phyloP scores from a whole-genome alignment of 257 asterid genomes.

The Solanum paucissectum region DNA sequence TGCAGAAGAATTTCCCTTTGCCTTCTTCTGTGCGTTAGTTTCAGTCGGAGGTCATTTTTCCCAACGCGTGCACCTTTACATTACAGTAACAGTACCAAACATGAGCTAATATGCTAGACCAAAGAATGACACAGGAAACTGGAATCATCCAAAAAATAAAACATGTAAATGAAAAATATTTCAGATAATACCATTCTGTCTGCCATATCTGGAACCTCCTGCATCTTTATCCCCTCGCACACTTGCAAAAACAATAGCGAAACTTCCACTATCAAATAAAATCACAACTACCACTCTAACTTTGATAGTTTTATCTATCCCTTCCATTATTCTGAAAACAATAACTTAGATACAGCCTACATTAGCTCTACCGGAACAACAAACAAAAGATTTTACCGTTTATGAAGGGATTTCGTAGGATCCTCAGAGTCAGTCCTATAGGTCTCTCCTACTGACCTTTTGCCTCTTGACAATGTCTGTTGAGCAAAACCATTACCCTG shows the following conservation, averaged over 20 bases:
- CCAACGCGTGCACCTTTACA: constrained; percentile 22
- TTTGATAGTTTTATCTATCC: not conserved
- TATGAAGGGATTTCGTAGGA: constrained; percentile 1
- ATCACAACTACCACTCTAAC: not conserved
- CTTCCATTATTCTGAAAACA: not conserved
- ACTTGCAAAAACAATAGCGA: constrained; percentile 17
- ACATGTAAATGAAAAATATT: not conserved
- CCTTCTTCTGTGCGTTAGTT: constrained; percentile 41
- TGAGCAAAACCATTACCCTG: constrained; percentile 12
- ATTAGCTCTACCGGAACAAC: not conserved
- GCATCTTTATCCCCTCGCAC: constrained; percentile 17
- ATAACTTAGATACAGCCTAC: not conserved
- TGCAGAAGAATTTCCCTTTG: constrained; percentile 26
- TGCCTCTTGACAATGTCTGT: constrained; percentile 22
- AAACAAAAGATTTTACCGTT: constrained; percentile 17
- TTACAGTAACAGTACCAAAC: constrained; percentile 1
- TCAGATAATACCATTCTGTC: constrained; percentile 19
- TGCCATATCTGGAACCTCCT: constrained; percentile 13
- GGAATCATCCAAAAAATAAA: not conserved
- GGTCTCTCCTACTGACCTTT: constrained; percentile 26
- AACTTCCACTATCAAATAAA: constrained; percentile 3
- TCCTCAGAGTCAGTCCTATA: constrained; percentile 9
- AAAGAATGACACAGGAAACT: not conserved
- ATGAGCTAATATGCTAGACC: not conserved
- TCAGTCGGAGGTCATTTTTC: constrained; percentile 46